Conservation (phyloP, 1,139 yeast species). For the Suhomyces yuchorum region DNA sequence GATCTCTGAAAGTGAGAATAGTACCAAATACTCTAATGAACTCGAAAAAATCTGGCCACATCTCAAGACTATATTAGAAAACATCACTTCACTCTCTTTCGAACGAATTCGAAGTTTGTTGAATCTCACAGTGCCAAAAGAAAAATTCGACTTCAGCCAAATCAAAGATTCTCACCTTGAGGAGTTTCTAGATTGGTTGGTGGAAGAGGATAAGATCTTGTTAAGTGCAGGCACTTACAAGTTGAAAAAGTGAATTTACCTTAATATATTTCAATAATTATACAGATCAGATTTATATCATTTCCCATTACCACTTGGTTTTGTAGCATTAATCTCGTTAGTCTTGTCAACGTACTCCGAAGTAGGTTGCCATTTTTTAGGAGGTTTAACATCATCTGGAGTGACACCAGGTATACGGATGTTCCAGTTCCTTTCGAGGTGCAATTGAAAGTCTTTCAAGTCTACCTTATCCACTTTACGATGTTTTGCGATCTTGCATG, state of each 20-base stretch:
- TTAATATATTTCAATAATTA: neutral
- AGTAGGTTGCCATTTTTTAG: slow-evolving; percentile 80
- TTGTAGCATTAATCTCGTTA: slow-evolving; percentile 12
- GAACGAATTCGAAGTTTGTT: slow-evolving; percentile 56
- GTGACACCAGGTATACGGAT: slow-evolving; percentile 91
- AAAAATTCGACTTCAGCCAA: slow-evolving; percentile 22
- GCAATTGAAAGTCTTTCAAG: slow-evolving; percentile 85
- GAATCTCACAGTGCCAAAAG: slow-evolving; percentile 55
- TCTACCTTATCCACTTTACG: slow-evolving; percentile 86
- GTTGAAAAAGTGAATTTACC: slow-evolving; percentile 4
- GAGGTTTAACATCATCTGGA: slow-evolving; percentile 83
- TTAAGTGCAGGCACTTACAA: slow-evolving; percentile 22
- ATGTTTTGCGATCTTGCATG: slow-evolving; percentile 92
- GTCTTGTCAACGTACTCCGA: slow-evolving; percentile 48
- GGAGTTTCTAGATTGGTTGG: slow-evolving; percentile 22
- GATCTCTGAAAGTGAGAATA: neutral
- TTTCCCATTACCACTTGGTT: slow-evolving; percentile 11
- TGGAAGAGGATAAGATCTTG: slow-evolving; percentile 20
- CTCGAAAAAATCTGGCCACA: slow-evolving; percentile 35
- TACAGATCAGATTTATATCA: slow-evolving; percentile 2
- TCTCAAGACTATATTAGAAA: slow-evolving; percentile 56
- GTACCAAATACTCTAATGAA: slow-evolving; percentile 1
- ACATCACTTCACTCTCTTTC: slow-evolving; percentile 51
- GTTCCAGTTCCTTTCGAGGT: slow-evolving; percentile 94
- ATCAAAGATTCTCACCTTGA: slow-evolving; percentile 15